Base-by-base conservation (phyloP, 257 asterid genomes). In the Solanum arcanum region DNA sequence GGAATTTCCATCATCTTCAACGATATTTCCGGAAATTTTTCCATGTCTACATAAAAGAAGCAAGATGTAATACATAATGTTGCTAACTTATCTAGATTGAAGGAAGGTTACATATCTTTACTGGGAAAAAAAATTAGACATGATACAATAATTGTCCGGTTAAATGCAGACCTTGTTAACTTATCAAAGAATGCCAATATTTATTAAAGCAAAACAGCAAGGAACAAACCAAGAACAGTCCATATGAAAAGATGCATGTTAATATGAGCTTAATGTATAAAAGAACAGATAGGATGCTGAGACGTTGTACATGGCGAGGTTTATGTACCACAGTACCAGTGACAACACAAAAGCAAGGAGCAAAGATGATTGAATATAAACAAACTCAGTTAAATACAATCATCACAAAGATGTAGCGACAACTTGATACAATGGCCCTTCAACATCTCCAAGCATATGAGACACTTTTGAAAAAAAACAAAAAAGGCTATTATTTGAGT, bases 1-100 rank as follows among this genome's bases (percentile, higher is more conserved):
- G 98, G 95, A 87, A 96, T 91, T 89, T 96, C 97, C 86, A 93
- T 91, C 47, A 92, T 88, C 88, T 94, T 92, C 89, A 86, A 83
- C n/a, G 91, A 89, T 86, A 82, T 86, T 49, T 93, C 96, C 8
- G 95, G 89, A 91, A 92, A 80, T 80, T 80, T 80, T 52, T 41
- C 85, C 69, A 80, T 80, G 44, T 80, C 85, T 49, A 80, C 69
- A 80, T 47, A 29, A 46, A 46, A 78, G 27, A 31, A 78, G 84
- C 41, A 80, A 27, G 11, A 16, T 47, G 16, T 14, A 27, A 78
- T 78, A 46, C 5, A 78, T 46, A 78, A 78, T 1, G 6, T 44
- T 25, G 25, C 84, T 46, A 7, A 47, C 84, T 3, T 29, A 12
- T 47, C 84, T 80, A 9, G 84, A 47, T 44, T 9, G 29, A 47